These are phyloP conservation scores for Russula compacta DNA, from an alignment of 768 basidiomycete species.

Conservation along the genomic window DNA sequence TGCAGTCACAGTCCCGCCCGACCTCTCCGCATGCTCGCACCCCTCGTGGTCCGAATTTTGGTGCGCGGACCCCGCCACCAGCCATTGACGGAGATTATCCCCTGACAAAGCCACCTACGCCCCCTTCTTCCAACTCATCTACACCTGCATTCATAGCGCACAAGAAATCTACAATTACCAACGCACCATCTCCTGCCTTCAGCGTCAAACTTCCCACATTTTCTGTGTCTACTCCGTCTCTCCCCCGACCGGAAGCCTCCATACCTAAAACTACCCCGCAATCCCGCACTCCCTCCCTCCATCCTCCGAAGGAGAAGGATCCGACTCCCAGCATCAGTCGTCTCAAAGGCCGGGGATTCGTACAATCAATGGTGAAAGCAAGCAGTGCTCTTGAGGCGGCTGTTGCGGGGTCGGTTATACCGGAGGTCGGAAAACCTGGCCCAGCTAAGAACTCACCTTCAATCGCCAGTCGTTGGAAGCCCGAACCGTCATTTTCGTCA, in stretches of 20 bases:
- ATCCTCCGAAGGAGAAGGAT: conserved; percentile 50
- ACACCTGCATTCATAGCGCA: conserved; percentile 19
- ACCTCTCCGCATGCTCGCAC: not conserved
- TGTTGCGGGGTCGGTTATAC: conserved; percentile 27
- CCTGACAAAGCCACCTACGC: conserved; percentile 7
- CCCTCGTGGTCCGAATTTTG: not conserved
- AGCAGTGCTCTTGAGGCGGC: conserved; percentile 42
- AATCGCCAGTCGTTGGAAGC: conserved; percentile 15
- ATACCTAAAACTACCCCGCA: conserved; percentile 38
- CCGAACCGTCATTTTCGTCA: conserved; percentile 1
- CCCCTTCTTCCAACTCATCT: conserved; percentile 14
- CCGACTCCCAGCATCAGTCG: conserved; percentile 76
- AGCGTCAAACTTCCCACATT: conserved; percentile 20
- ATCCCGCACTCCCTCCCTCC: conserved; percentile 52
- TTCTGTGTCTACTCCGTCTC: conserved; percentile 25
- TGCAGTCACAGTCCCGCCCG: not conserved
- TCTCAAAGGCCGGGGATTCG: conserved; percentile 78
- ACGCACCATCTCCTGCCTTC: conserved; percentile 23
- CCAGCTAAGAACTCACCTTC: conserved; percentile 3
- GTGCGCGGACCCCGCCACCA: not conserved
- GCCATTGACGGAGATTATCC: not conserved
- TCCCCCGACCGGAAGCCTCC: conserved; percentile 47
- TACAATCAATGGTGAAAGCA: conserved; percentile 71
- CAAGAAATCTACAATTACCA: conserved; percentile 24
- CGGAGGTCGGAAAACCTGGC: conserved; percentile 12